These are phyloP conservation scores for Cavenderia fasciculata DNA, from an alignment of 78 protist genomes.

Conservation along the genomic window DNA sequence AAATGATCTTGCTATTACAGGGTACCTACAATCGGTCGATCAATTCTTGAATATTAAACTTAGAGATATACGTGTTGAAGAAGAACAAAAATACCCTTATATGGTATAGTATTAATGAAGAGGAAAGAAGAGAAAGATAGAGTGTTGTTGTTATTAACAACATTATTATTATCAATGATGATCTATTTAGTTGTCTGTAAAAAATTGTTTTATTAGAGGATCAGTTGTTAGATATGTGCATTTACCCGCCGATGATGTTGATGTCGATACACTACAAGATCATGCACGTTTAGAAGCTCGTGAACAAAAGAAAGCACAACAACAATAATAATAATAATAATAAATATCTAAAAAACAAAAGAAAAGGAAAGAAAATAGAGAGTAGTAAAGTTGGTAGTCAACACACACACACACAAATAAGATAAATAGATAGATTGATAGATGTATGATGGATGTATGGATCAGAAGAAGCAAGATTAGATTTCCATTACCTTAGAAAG, in stretches of 20 bases:
- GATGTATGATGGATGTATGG: too few species aligned
- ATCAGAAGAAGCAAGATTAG: too few species aligned
- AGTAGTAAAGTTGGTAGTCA: not conserved
- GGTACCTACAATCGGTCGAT: slow-evolving; percentile 95
- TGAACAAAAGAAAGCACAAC: slow-evolving; percentile 60
- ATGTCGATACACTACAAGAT: slow-evolving; percentile 95
- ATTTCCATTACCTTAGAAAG: too few species aligned
- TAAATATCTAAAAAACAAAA: slow-evolving; percentile 1
- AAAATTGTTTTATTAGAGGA: slow-evolving; percentile 97
- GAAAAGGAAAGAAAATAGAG: not conserved
- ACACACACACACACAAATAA: not conserved
- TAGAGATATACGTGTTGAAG: slow-evolving; percentile 84
- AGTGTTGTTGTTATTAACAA: too few species aligned
- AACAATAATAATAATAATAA: slow-evolving; percentile 21
- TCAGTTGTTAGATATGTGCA: slow-evolving; percentile 96
- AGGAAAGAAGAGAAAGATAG: too few species aligned
- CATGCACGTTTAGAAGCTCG: slow-evolving; percentile 85
- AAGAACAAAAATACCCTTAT: slow-evolving; percentile 91
- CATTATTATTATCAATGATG: too few species aligned
- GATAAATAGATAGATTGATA: too few species aligned
- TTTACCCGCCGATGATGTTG: slow-evolving; percentile 91
- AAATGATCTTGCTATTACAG: slow-evolving; percentile 83
- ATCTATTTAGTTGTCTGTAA: slow-evolving; percentile 82
- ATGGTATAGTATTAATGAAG: too few species aligned
- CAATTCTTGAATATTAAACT: slow-evolving; percentile 95